phyloP scores from a whole-genome alignment of 2,329 filamentous ascomycete genomes.

The Xylaria sp. region DNA sequence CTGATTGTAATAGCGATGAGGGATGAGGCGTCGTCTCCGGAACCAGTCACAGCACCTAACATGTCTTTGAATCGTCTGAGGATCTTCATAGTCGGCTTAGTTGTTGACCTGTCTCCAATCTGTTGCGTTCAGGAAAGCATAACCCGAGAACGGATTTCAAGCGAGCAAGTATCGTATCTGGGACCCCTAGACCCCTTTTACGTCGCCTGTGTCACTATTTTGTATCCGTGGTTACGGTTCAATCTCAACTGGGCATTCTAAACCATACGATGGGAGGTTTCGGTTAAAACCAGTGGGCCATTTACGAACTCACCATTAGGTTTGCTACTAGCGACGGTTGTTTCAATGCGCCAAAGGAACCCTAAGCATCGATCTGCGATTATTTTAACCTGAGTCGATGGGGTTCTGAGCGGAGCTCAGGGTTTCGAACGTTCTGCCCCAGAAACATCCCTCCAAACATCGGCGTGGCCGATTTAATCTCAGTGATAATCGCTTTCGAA shows the following conservation, averaged over 20 bases:
- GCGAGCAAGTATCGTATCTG: background rate
- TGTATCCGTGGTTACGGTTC: no score
- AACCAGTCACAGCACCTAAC: constrained; percentile 1
- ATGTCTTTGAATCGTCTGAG: background rate
- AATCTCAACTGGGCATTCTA: background rate
- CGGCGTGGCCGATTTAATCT: background rate
- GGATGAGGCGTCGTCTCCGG: background rate
- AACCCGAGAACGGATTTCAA: background rate
- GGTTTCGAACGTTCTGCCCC: background rate
- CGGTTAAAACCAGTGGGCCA: constrained; percentile 8
- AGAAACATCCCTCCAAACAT: constrained; percentile 2
- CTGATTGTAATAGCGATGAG: background rate
- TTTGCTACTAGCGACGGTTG: background rate
- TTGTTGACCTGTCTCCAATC: background rate
- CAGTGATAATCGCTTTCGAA: background rate
- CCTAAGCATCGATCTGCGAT: constrained; percentile 18
- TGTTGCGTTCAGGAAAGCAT: background rate
- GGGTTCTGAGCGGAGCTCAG: background rate
- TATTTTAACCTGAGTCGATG: constrained; percentile 1
- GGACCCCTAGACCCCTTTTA: background rate
- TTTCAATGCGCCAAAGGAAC: constrained; percentile 17
- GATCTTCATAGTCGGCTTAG: background rate
- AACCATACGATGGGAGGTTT: background rate
- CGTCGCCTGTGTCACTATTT: no score
- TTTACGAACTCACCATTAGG: constrained; percentile 2